Conservation (phyloP, 306 rosid genomes). For the Delonix regia region DNA sequence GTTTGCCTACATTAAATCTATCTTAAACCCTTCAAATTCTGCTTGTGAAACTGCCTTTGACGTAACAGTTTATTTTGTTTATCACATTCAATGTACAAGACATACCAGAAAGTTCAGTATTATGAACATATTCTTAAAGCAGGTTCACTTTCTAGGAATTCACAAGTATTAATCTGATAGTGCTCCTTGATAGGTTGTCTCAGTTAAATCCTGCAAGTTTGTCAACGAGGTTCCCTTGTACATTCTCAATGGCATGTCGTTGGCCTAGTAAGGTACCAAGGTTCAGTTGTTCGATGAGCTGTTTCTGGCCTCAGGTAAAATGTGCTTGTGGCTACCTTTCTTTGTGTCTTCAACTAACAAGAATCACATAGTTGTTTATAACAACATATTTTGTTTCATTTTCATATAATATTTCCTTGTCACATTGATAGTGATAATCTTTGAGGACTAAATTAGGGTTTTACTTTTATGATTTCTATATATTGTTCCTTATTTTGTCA, state of each 20-base stretch:
- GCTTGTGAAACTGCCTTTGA: not conserved
- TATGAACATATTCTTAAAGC: slow-evolving; percentile 7
- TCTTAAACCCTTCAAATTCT: not conserved
- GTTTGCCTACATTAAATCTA: not conserved
- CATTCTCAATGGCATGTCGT: not conserved
- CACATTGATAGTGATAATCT: too few species aligned
- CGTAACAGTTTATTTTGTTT: not conserved
- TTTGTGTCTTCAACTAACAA: not conserved
- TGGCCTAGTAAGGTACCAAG: slow-evolving; percentile 1
- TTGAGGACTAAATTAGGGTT: too few species aligned
- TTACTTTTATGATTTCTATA: too few species aligned
- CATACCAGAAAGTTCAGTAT: not conserved
- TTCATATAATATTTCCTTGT: too few species aligned
- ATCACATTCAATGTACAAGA: not conserved
- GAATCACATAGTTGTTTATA: too few species aligned
- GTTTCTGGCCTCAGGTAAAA: not conserved
- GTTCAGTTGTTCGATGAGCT: not conserved
- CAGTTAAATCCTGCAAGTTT: too few species aligned
- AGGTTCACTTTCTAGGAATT: not conserved
- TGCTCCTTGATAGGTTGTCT: not conserved
- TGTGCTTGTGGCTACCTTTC: not conserved
- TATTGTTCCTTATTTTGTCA: not conserved
- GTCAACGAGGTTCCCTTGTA: too few species aligned
- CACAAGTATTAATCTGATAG: not conserved
- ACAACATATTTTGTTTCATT: too few species aligned